A percentile compares a stretch with the other conserved stretches of the same genome.
Conservation (phyloP, 805 yeast species). For the Zygotorulaspora sp. region DNA sequence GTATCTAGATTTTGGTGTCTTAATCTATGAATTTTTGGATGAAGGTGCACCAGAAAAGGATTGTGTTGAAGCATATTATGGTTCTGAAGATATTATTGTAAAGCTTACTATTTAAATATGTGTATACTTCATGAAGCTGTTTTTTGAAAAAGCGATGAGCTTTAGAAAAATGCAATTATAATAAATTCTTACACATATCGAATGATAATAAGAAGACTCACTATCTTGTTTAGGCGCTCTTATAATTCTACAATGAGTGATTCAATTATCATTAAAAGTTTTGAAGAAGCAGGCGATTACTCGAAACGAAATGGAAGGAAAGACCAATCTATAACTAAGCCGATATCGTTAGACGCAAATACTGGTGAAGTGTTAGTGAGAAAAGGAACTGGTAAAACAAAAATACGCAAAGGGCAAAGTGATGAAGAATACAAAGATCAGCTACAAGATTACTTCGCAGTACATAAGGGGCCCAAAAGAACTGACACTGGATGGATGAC, state of each 20-base stretch:
- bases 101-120: not conserved
- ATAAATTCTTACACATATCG: not conserved
- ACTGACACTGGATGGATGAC: slow-evolving; percentile 39
- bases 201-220: too few species aligned
- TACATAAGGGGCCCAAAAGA: slow-evolving; percentile 51
- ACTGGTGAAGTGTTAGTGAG: slow-evolving; percentile 43
- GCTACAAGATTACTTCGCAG: slow-evolving; percentile 41
- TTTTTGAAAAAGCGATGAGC: not conserved
- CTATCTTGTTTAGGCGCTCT: too few species aligned
- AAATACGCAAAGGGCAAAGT: slow-evolving; percentile 63
- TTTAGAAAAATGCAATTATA: not conserved
- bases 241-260: slow-evolving; percentile 7
- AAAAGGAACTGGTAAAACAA: slow-evolving; percentile 44
- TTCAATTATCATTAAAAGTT: slow-evolving; percentile 1
- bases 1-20: slow-evolving; percentile 76
- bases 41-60: slow-evolving; percentile 54
- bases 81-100: slow-evolving; percentile 20
- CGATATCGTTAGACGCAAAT: slow-evolving; percentile 23
- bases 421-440: slow-evolving; percentile 59
- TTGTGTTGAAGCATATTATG: slow-evolving; percentile 71
- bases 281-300: slow-evolving; percentile 3
- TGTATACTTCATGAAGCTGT: not conserved
- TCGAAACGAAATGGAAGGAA: slow-evolving; percentile 8
- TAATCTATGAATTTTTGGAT: slow-evolving; percentile 79
- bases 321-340: slow-evolving; percentile 20